Evolutionary conservation across 768 basidiomycete species (phyloP).

Genomic region (Calocera cornea): DNA sequence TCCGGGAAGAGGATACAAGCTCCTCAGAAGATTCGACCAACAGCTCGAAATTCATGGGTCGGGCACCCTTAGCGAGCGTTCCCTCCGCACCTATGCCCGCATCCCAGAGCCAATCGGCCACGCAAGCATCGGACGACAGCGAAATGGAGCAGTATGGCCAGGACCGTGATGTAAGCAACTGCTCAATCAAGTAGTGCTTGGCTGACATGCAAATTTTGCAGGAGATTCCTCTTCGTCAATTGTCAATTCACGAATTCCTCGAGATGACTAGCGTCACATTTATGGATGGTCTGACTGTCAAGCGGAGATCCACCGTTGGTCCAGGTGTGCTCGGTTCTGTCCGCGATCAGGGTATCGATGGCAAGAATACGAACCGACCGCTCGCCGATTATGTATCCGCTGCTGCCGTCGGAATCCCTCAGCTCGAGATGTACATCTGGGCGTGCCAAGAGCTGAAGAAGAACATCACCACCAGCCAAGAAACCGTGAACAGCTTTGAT

Average conservation of each 20-base stretch:
- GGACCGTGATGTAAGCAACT: neutral
- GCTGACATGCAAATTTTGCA: neutral
- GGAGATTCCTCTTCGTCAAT: neutral
- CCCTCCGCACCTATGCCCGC: neutral
- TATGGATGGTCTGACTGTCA: neutral
- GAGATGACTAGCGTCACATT: neutral
- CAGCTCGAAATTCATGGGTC: neutral
- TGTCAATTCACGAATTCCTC: neutral
- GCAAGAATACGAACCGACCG: neutral
- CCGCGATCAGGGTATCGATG: neutral
- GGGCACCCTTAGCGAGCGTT: neutral
- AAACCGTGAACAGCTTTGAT: neutral
- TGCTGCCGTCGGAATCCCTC: neutral
- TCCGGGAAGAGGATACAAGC: neutral
- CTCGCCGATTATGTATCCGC: neutral
- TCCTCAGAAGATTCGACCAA: neutral
- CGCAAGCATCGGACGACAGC: neutral
- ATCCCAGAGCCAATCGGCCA: neutral
- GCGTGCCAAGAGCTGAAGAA: neutral
- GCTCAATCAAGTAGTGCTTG: neutral
- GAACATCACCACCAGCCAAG: neutral
- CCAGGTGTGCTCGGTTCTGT: neutral
- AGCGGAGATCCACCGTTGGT: neutral
- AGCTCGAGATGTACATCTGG: slow-evolving; percentile 1
- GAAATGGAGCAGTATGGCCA: neutral